phyloP scores from a whole-genome alignment of 352 stramenopile genomes.

The Phytophthora hibernalis region DNA sequence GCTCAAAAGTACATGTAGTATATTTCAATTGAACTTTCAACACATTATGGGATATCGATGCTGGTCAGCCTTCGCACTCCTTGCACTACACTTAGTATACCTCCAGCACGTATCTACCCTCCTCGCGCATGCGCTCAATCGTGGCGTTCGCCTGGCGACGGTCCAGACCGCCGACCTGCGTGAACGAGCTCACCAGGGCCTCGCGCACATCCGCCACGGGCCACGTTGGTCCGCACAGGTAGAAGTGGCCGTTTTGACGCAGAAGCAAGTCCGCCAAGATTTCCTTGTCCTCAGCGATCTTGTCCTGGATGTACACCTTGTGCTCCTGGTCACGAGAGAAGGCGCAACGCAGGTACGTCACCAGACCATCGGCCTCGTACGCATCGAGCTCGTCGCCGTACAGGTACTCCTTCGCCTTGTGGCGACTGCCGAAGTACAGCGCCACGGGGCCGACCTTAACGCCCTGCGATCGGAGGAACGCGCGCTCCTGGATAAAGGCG shows the following conservation, averaged over 20 bases:
- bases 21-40: conserved; percentile 13
- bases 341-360: conserved; percentile 85
- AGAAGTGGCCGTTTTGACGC: conserved; percentile 85
- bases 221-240: conserved; percentile 87
- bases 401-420: conserved; percentile 94
- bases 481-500: conserved; percentile 91
- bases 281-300: conserved; percentile 83
- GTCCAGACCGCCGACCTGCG: conserved; percentile 55
- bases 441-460: conserved; percentile 78
- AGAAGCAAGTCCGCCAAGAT: conserved; percentile 77
- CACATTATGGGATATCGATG: neutral
- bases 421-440: conserved; percentile 96
- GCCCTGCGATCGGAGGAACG: conserved; percentile 69
- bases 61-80: neutral
- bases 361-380: conserved; percentile 83
- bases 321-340: conserved; percentile 91
- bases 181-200: conserved; percentile 68
- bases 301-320: conserved; percentile 93
- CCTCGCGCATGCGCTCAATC: conserved; percentile 83
- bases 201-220: conserved; percentile 80
- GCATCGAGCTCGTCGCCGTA: conserved; percentile 93
- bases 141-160: conserved; percentile 73
- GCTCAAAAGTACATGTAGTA: no score
- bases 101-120: conserved; percentile 85
- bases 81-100: conserved; percentile 66